Conservation (phyloP, 768 basidiomycete species). For the Mycena albidolilacea region DNA sequence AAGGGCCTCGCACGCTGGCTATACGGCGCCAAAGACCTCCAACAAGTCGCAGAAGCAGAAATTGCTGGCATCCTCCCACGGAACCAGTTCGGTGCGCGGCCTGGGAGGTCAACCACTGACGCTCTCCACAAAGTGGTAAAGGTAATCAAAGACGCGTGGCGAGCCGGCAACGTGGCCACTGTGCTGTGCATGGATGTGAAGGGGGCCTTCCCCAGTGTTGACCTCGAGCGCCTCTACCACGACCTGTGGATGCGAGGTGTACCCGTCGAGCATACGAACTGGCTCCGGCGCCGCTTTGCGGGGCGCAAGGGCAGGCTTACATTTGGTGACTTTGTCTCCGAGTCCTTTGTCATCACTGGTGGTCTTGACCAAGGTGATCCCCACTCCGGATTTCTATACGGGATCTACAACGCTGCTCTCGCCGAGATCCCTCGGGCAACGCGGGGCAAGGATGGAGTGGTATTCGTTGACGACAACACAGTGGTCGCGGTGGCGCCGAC, state of each 20-base stretch:
- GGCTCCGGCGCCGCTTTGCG: constrained; percentile 14
- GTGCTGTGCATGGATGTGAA: constrained; percentile 49
- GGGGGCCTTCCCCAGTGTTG: constrained; percentile 60
- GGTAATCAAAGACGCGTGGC: constrained; percentile 56
- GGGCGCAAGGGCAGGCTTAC: background rate
- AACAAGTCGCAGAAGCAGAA: constrained; percentile 46
- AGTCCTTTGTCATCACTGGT: background rate
- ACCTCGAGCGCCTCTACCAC: constrained; percentile 47
- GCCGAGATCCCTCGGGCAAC: constrained; percentile 3
- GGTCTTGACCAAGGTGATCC: constrained; percentile 46
- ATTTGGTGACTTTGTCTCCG: background rate
- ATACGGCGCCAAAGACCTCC: background rate
- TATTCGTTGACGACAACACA: constrained; percentile 17
- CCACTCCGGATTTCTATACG: constrained; percentile 40
- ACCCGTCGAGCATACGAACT: constrained; percentile 34
- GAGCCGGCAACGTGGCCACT: constrained; percentile 48
- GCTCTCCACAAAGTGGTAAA: constrained; percentile 50
- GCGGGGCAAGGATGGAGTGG: constrained; percentile 31
- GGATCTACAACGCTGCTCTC: constrained; percentile 42
- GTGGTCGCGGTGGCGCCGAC: background rate
- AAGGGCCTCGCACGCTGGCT: background rate
- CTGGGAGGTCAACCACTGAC: constrained; percentile 39
- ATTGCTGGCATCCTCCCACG: constrained; percentile 49
- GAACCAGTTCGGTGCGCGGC: constrained; percentile 13
- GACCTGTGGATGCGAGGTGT: constrained; percentile 41